Base-by-base conservation (phyloP, 129 eudicot genomes). In the Oenanthe sinensis region DNA sequence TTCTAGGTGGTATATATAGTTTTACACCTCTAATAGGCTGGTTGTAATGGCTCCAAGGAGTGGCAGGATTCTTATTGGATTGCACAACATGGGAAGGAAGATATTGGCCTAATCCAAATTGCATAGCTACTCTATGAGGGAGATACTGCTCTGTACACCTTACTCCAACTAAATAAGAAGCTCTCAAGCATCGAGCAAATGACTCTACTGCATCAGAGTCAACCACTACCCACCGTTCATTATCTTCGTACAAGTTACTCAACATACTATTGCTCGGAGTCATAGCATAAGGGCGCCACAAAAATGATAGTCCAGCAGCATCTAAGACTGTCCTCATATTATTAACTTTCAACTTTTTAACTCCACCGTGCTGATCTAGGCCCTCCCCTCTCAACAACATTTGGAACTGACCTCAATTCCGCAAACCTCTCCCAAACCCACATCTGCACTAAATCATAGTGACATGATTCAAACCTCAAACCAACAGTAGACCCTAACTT, bases 31-130 rank as follows among this genome's bases (percentile, higher is more conserved):
- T 49, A 5, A 75, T 54, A 15, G 81, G 71, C 76, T 20, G 50
- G 47, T 22, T n/a, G 40, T 75, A 84, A 11, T 80, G 74, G 3
- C 20, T 78, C 85, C 81, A 84, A 82, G 84, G 87, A 52, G 80
- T 70, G 62, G 73, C 67, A 54, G 12, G 26, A 54, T 11, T 54
- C 26, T 19, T 24, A 54, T 54, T 82, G 11, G 62, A 13, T 3
- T 26, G 77, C 22, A 58, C 24, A 4, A 82, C 74, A 14, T 68
- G 11, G 10, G 74, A 82, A 15, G 86, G 96, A 39, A 90, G 43
- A 62, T 90, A 89, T 84, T 87, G 91, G 77, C 83, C 83, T 40
- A 78, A 55, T 45, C 96, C 96, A 75, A 86, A 87, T 63, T 90
- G 90, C 90, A 75, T 86, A 0, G 85, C 84, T 6, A 87, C 96